Evolutionary conservation across 768 basidiomycete genomes (phyloP), one percentile per base, ranked within the genome.

Genomic region (Lactarius evosmus): DNA sequence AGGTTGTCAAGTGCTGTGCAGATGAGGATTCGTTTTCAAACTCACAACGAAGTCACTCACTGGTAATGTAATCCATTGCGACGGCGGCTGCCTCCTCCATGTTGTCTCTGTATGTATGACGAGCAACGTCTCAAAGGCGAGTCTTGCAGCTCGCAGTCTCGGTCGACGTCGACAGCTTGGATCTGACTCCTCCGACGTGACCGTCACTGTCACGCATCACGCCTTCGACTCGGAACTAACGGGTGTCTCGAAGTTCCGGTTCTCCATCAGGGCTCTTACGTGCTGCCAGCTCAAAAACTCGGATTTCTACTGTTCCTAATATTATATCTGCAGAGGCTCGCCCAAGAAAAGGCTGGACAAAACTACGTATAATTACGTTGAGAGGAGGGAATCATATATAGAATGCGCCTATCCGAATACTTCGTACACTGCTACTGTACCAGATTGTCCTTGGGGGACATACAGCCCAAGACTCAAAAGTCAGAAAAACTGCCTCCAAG

Each of bases 1-100:
- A 82, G 72, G 66, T 82, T 82, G 61, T 82, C 81, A 22, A 82
- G 75, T 57, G 79, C 81, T 82, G 66, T 19, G 55, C 34, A 50
- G 33, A 46, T 34, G 53, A 54, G 57, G 44, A 40, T 36, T 19
- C 38, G 9, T 25, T 41, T 44, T 22, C 7, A 30, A 30, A 44
- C 14, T 5, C 11, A 46, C 22, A n/a, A 46, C 46, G 19, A 27
- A n/a, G 11, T 51, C 1, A 71, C 82, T 70, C 51, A 82, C 81
- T 81, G 9, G 76, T 74, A 16, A 82, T 78, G 67, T 78, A 82
- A 65, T 82, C 81, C 25, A 80, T 75, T 27, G 82, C 79, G 49
- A 83, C 76, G 17, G 74, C 68, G 6, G 81, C 80, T 16, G 82
- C 81, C 56, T 82, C 81, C 69, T 82, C 81, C 65, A 81, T 72